Evolutionary conservation across 805 yeast species (phyloP).

Genomic region (Cyberlindnera samutprakarnensis): DNA sequence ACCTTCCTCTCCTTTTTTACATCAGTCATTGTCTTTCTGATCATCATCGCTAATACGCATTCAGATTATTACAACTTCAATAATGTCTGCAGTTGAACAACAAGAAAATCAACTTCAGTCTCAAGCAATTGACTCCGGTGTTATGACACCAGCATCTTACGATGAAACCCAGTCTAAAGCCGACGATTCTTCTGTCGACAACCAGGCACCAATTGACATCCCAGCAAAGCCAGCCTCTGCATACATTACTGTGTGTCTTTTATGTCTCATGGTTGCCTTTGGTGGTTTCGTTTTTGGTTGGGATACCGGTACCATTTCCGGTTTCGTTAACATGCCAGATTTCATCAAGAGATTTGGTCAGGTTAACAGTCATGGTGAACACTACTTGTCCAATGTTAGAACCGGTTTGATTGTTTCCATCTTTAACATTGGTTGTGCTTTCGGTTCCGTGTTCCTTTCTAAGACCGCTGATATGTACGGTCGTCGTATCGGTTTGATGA

Average conservation of each 20-base stretch:
- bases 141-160: slow-evolving; percentile 17
- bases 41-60: no score
- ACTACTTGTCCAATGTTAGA: slow-evolving; percentile 43
- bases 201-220: slow-evolving; percentile 9
- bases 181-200: slow-evolving; percentile 10
- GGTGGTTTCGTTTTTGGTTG: slow-evolving; percentile 77
- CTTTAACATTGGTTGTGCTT: slow-evolving; percentile 70
- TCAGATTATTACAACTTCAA: slow-evolving; percentile 1
- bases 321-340: slow-evolving; percentile 54
- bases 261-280: slow-evolving; percentile 48
- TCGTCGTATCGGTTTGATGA: slow-evolving; percentile 56
- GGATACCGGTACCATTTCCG: slow-evolving; percentile 78
- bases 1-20: no score
- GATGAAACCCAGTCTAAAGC: slow-evolving; percentile 12
- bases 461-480: slow-evolving; percentile 57
- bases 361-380: slow-evolving; percentile 30
- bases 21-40: no score
- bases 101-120: no score
- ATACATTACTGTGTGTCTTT: slow-evolving; percentile 22
- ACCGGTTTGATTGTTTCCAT: slow-evolving; percentile 50
- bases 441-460: slow-evolving; percentile 59
- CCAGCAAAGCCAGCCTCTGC: slow-evolving; percentile 28
- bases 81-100: slow-evolving; percentile 12
- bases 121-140: no score
- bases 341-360: slow-evolving; percentile 52